Evolutionary conservation across 2,329 filamentous ascomycete species (phyloP).

Genomic region (Aschersonia sp.): DNA sequence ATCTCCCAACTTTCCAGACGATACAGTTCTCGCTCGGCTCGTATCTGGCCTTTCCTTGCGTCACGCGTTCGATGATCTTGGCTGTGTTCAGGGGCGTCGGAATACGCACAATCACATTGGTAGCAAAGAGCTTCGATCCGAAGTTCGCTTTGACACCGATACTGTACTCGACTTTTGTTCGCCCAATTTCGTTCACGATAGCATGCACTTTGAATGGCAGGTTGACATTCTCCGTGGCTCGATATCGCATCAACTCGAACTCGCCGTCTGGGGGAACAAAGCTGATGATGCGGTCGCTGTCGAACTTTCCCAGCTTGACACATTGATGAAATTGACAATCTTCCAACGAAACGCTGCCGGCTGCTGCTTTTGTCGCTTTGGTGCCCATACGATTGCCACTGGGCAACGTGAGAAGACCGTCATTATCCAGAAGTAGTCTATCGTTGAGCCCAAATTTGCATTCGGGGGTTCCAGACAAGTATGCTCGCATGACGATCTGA

Average conservation of each 20-base stretch:
- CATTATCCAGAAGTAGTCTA: slow-evolving; percentile 73
- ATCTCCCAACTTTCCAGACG: slow-evolving; percentile 97
- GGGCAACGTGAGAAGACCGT: slow-evolving; percentile 49
- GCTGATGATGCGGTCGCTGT: slow-evolving; percentile 89
- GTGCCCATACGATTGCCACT: slow-evolving; percentile 66
- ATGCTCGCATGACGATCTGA: slow-evolving; percentile 97
- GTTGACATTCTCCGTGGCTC: slow-evolving; percentile 96
- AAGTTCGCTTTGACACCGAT: slow-evolving; percentile 97
- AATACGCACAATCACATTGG: slow-evolving; percentile 87
- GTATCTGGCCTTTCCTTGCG: slow-evolving; percentile 95
- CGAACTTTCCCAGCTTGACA: slow-evolving; percentile 93
- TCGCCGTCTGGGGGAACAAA: slow-evolving; percentile 95
- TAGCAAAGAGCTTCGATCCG: slow-evolving; percentile 88
- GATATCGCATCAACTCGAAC: slow-evolving; percentile 97
- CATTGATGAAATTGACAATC: slow-evolving; percentile 99
- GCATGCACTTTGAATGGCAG: slow-evolving; percentile 97
- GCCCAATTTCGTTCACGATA: slow-evolving; percentile 94
- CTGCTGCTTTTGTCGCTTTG: slow-evolving; percentile 89
- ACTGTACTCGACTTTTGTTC: slow-evolving; percentile 96
- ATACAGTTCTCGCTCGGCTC: slow-evolving; percentile 97
- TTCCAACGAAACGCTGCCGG: slow-evolving; percentile 87
- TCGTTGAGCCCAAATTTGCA: slow-evolving; percentile 99
- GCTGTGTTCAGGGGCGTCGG: slow-evolving; percentile 95
- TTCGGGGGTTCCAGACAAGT: slow-evolving; percentile 89
- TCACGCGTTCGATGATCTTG: slow-evolving; percentile 80